Base-by-base conservation (phyloP, 352 stramenopile genomes). In the Phytophthora chlamydospora region DNA sequence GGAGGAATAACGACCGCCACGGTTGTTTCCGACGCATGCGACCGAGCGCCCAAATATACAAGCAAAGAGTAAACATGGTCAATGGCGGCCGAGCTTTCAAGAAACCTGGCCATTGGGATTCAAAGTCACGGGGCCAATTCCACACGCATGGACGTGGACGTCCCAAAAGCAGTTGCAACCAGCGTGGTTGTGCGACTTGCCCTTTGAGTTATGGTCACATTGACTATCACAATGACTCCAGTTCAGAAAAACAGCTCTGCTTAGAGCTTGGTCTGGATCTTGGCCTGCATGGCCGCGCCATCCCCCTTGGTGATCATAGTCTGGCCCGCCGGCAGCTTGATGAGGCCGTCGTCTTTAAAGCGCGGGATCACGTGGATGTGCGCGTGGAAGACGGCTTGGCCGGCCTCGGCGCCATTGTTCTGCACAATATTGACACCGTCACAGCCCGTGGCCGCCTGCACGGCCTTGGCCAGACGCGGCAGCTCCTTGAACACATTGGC, bases 361-460 rank as follows among this genome's bases (percentile, higher is more conserved):
- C 84, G 86, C 3, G 84, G 84, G 56, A 93, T 83, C 43, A 95
- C 86, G 70, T 95, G 86, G 35, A 92, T 76, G 43, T 95, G 86
- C 16, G 71, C 78, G 71, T 93, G 84, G 69, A 93, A 92, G 27
- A 93, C 83, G 1, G 73, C 78, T 56, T 95, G 86, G 1, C 82
- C 86, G 1, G 86, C 52, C 9, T 82, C 67, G 1, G 66, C 21
- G 27, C 82, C 82, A 54, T 95, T 95, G 77, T 95, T 93, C 73
- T 95, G 83, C 27, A 95, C 62, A 66, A 95, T 85, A 59, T 93
- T 92, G 61, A 93, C 59, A 32, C 86, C 84, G 21, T 84, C 73
- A 21, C 71, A 74, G 7, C 80, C 81, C 4, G 85, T 91, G 17
- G 86, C 86, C 58, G 84, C 68, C 58, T 90, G 75, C 40, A 95